Percentiles rank a stretch among this genome's conserved stretches.
Conservation (phyloP, 1,284 basidiomycete species). For the Xerocomus nothofagi region DNA sequence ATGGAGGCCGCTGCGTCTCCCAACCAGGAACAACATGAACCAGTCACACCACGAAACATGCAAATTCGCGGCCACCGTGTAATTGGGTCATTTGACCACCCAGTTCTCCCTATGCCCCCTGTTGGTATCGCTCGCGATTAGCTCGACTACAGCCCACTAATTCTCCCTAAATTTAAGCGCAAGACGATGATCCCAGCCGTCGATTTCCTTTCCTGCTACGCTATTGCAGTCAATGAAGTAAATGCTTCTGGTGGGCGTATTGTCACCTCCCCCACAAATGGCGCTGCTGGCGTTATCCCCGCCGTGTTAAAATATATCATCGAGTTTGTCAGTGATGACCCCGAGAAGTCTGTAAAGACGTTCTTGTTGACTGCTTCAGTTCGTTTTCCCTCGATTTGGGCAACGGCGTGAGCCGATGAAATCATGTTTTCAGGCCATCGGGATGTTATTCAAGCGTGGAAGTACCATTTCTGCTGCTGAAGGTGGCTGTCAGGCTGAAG, state of each 20-base stretch:
- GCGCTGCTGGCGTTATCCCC: conserved; percentile 90
- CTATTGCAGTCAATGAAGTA: conserved; percentile 88
- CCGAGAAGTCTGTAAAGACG: conserved; percentile 82
- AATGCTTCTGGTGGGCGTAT: conserved; percentile 92
- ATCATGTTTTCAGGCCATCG: conserved; percentile 63
- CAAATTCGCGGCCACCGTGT: conserved; percentile 51
- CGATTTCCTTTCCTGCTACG: conserved; percentile 92
- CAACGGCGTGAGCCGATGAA: conserved; percentile 2
- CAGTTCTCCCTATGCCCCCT: conserved; percentile 78
- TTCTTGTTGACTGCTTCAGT: conserved; percentile 84
- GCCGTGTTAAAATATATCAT: conserved; percentile 86
- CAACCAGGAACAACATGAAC: conserved; percentile 9
- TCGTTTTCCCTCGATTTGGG: conserved; percentile 27
- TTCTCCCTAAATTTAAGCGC: conserved; percentile 45
- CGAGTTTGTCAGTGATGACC: conserved; percentile 90
- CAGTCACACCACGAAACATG: neutral
- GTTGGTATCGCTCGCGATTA: conserved; percentile 43
- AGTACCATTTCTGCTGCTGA: conserved; percentile 97
- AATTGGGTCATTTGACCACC: conserved; percentile 80
- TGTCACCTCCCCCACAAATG: conserved; percentile 92
- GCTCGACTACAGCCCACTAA: neutral
- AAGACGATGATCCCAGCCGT: conserved; percentile 89
- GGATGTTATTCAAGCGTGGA: conserved; percentile 97
- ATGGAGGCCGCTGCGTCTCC: conserved; percentile 16
- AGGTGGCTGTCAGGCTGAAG: conserved; percentile 86